Conservation (phyloP, 495 filamentous ascomycete genomes). For the Aspergillus incahuasiensis region DNA sequence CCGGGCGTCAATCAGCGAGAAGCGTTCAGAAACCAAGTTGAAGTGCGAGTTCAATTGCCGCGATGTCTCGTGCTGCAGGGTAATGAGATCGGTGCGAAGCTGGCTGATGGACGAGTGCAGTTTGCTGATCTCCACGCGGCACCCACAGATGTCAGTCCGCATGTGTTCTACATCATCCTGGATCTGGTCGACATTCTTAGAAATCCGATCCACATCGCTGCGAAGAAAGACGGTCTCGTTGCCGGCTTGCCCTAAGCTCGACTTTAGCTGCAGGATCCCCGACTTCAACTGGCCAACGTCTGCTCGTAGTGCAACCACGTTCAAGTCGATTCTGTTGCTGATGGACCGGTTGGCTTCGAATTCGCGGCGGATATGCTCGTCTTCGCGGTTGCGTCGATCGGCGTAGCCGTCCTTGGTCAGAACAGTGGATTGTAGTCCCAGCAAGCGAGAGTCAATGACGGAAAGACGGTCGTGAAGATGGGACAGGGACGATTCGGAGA, state of each 20-base stretch:
- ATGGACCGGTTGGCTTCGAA: conserved; percentile 35
- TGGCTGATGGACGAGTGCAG: conserved; percentile 33
- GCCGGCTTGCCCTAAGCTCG: conserved; percentile 28
- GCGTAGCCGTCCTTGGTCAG: conserved; percentile 39
- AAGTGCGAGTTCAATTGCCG: conserved; percentile 25
- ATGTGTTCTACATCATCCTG: conserved; percentile 31
- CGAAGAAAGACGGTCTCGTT: conserved; percentile 38
- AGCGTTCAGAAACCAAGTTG: conserved; percentile 26
- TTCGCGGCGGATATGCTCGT: conserved; percentile 39
- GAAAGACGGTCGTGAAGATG: conserved; percentile 38
- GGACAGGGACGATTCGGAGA: conserved; percentile 30
- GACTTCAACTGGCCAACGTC: conserved; percentile 39
- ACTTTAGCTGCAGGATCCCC: conserved; percentile 33
- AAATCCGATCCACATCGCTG: conserved; percentile 36
- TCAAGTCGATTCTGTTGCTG: conserved; percentile 37
- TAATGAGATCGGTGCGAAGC: conserved; percentile 35
- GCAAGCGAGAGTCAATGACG: conserved; percentile 34
- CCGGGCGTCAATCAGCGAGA: conserved; percentile 22
- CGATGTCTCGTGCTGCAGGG: conserved; percentile 31
- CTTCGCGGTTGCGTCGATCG: conserved; percentile 41
- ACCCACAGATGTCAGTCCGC: conserved; percentile 32
- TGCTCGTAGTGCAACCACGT: conserved; percentile 33
- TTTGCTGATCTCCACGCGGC: conserved; percentile 37
- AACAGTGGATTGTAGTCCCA: conserved; percentile 35
- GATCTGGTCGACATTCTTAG: conserved; percentile 38